Evolutionary conservation across 2,329 filamentous ascomycete genomes (phyloP).

Genomic region (Fusarium udum): DNA sequence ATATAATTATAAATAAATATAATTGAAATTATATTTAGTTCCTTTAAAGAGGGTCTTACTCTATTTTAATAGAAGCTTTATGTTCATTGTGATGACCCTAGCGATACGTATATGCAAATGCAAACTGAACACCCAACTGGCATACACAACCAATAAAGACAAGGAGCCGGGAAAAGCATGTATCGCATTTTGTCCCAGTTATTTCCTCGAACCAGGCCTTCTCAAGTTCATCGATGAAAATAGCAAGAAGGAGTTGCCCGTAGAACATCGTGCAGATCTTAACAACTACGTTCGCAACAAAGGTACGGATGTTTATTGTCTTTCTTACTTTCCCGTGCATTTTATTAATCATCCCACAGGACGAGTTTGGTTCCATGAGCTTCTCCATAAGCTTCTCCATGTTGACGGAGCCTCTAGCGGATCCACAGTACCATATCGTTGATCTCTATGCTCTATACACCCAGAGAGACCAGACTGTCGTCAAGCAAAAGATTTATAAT

Average conservation of each 20-base stretch:
- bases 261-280: not conserved
- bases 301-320: not conserved
- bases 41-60: no score
- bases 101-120: no score
- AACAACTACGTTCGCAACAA: not conserved
- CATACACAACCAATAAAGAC: not conserved
- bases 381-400: not conserved
- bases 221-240: not conserved
- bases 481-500: no score
- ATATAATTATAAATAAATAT: no score
- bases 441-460: no score
- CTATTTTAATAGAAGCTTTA: not conserved
- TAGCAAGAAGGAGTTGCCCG: not conserved
- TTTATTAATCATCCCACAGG: not conserved
- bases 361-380: not conserved
- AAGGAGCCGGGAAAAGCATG: not conserved
- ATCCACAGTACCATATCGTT: no score
- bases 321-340: no score
- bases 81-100: not conserved
- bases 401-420: not conserved
- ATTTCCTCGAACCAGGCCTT: not conserved
- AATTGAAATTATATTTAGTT: no score
- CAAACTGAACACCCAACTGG: not conserved
- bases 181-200: not conserved
- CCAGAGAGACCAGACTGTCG: no score